A percentile compares a stretch with the other conserved stretches of the same genome.
Evolutionary conservation across 106 monocot species (phyloP).

Genomic region (Cymbidium sinense): DNA sequence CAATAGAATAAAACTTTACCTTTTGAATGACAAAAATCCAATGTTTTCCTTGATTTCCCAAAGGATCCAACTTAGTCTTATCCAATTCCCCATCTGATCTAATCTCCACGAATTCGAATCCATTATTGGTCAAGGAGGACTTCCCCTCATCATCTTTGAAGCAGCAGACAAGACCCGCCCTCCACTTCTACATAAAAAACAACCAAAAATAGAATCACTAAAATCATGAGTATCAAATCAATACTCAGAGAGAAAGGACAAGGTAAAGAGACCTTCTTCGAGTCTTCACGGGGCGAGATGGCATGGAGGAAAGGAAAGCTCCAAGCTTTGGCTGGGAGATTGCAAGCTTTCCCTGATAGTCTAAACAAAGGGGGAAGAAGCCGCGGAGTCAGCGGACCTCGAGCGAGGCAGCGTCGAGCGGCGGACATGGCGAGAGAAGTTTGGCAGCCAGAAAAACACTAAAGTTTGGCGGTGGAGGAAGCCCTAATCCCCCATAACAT

Average conservation of each 20-base stretch:
- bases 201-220: not conserved
- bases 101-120: conserved; percentile 1
- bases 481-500: not conserved
- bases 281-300: not conserved
- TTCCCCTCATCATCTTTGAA: conserved; percentile 8
- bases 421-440: not conserved
- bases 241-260: not conserved
- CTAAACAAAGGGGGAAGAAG: not conserved
- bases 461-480: conserved; percentile 2
- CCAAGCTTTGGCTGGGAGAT: not conserved
- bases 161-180: not conserved
- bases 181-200: conserved; percentile 8
- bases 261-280: not conserved
- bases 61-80: not conserved
- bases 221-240: not conserved
- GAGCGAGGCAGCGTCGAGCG: not conserved
- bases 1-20: not conserved
- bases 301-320: not conserved
- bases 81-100: not conserved
- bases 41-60: not conserved
- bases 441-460: not conserved
- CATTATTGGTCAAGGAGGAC: not conserved
- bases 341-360: not conserved
- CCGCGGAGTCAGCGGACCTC: not conserved
- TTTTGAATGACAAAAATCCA: conserved; percentile 7